Evolutionary conservation across 306 rosid genomes (phyloP), one percentile per base, ranked within the genome.

Genomic region (Pyrus bretschneideri): DNA sequence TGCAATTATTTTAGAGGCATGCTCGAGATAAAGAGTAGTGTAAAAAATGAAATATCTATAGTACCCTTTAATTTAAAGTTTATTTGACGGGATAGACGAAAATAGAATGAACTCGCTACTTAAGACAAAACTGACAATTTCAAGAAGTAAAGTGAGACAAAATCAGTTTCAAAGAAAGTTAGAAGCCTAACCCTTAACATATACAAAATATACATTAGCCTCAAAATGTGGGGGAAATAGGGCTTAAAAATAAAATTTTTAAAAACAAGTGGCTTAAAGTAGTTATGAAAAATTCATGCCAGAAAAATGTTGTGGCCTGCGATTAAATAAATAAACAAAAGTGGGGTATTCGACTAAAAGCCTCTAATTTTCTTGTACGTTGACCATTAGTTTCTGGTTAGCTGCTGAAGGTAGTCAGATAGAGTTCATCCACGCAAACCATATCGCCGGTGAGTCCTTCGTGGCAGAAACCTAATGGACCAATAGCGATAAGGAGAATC

Each of bases 401-500:
- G 59, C 27, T 4, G 7, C 40, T 22, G 54, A 18, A 71, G 51
- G 29, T 6, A n/a, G 25, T 22, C 38, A 23, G 58, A 70, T 9
- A 18, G 46, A 4, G 55, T 59, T 30, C 54, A 5, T 72, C 57
- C 55, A 23, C 67, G 18, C 40, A 61, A 73, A 42, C 44, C 78
- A 27, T 30, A 74, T 45, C 31, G 13, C 60, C 45, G 44, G 60
- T 19, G 19, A n/a, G 62, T 5, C 74, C 71, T 40, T 67, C 69
- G 80, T 79, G 86, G 81, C 72, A 40, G 23, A 0, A 7, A 73
- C 40, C 15, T 38, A 79, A 3, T 82, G 88, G 84, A 33, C 19
- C 42, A 79, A 44, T 73, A 60, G 29, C 65, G 88, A 85, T 82
- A 79, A 82, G 88, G 29, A 38, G 9, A 76, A 73, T 81, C 52